A percentile compares a stretch with the other conserved stretches of the same genome.
Evolutionary conservation across 2,329 filamentous ascomycete species (phyloP).

Genomic region (Aspergillus floridensis): DNA sequence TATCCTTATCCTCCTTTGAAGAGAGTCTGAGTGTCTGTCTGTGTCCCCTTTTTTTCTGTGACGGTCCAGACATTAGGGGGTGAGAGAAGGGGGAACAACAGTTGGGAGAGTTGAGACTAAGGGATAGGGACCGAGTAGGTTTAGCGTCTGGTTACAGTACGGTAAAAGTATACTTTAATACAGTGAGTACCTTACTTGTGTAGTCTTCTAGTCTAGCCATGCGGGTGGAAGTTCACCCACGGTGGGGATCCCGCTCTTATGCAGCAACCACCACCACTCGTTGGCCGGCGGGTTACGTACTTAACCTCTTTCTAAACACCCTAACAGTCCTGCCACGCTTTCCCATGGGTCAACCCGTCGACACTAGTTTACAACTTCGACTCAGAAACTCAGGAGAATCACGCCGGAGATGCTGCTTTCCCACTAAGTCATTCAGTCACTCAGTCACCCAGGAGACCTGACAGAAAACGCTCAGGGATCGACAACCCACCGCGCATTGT

Average conservation of each 20-base stretch:
- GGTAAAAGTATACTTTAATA: too few relatives aligned
- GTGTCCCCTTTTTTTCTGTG: neutral
- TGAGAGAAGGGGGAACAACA: neutral
- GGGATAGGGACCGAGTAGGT: neutral
- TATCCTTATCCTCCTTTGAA: neutral
- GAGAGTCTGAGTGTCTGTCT: neutral
- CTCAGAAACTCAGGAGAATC: conserved; percentile 1
- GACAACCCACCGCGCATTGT: conserved; percentile 10
- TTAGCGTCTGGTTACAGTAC: neutral
- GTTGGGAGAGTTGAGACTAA: neutral
- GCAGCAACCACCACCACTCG: conserved; percentile 3
- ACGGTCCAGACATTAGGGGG: neutral
- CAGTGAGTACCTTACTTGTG: too few relatives aligned
- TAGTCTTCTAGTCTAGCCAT: neutral
- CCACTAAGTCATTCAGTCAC: neutral
- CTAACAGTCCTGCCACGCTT: neutral
- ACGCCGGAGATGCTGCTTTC: neutral
- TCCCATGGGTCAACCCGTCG: neutral
- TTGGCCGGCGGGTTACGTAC: neutral
- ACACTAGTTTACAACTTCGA: neutral
- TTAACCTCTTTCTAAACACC: neutral
- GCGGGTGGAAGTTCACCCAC: conserved; percentile 6
- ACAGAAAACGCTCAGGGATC: conserved; percentile 27
- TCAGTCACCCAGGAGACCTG: neutral
- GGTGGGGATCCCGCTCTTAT: conserved; percentile 7